Base-by-base conservation (phyloP, 768 basidiomycete species). In the Auricularia auricula-judae region DNA sequence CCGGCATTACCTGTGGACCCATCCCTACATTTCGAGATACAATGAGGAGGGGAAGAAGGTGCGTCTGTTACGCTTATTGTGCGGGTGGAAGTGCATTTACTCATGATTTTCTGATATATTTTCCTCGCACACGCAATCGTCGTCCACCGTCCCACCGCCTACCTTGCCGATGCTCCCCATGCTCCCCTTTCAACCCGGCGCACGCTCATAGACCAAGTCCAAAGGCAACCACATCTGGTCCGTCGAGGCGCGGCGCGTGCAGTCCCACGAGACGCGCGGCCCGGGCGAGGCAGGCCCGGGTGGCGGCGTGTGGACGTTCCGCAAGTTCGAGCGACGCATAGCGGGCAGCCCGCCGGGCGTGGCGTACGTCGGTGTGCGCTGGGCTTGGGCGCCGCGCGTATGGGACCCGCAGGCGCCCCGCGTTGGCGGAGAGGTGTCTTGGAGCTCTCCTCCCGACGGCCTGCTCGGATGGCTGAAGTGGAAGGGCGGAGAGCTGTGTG, bases 211-310 rank as follows among this genome's bases (percentile, higher is more conserved):
- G 47, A 51, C 47, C 18, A 51, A 99, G 76, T 95, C 93, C 63
- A 97, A 97, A 79, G 96, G 96, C 59, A 99, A 99, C 76, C 96
- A 98, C 71, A 97, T 98, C 68, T 99, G 96, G 96, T 95, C 93
- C 71, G 89, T 98, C 62, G 93, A 98, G 70, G 96, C 93, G n/a
- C 91, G 85, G 77, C 95, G 91, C 74, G 72, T 74, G 54, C 71
- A 74, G 1, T 66, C 70, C 3, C 65, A 66, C 35, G 68, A 18
- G 67, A 66, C 23, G 11, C 5, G 35, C 36, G 64, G 35, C 3
- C 36, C 23, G 12, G 53, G 63, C 14, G 62, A 77, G 29, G 29
- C 29, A 29, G 29, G 29, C 29, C 78, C 78, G 29, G 89, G 89
- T 60, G 69, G 68, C 62, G 84, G 87, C 51, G 78, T 82, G 67